Percentiles rank a stretch among this genome's conserved stretches.
These are phyloP conservation scores for Colletotrichum cuscutae DNA, from an alignment of 2,329 filamentous ascomycete species.

Conservation along the genomic window DNA sequence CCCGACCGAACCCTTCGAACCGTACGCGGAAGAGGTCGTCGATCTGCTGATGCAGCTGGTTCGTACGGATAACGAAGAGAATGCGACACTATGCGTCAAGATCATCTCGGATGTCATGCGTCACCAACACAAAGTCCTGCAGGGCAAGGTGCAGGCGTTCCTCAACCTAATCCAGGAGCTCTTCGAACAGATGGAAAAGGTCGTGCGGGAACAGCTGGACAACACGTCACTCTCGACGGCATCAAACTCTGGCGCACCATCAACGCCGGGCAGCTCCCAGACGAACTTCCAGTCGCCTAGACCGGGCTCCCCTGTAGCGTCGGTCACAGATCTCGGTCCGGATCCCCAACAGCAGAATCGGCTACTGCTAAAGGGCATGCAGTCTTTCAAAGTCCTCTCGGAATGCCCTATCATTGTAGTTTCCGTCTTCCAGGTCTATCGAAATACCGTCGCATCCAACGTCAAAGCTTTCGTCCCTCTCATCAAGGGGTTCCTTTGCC, in stretches of 20 bases:
- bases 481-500: slow-evolving; percentile 88
- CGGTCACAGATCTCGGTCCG: slow-evolving; percentile 81
- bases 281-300: slow-evolving; percentile 87
- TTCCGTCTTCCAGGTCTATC: slow-evolving; percentile 95
- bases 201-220: slow-evolving; percentile 95
- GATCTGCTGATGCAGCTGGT: slow-evolving; percentile 91
- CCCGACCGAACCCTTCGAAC: slow-evolving; percentile 84
- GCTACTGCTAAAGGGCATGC: slow-evolving; percentile 90
- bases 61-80: slow-evolving; percentile 95
- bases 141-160: slow-evolving; percentile 86
- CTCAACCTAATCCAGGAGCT: slow-evolving; percentile 93
- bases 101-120: slow-evolving; percentile 97
- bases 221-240: slow-evolving; percentile 69
- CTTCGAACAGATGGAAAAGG: slow-evolving; percentile 93
- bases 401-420: slow-evolving; percentile 99
- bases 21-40: slow-evolving; percentile 87
- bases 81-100: slow-evolving; percentile 98
- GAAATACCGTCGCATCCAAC: slow-evolving; percentile 80
- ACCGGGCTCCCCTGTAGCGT: slow-evolving; percentile 88
- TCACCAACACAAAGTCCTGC: slow-evolving; percentile 85
- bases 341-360: slow-evolving; percentile 85
- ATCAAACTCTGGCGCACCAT: slow-evolving; percentile 68
- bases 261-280: slow-evolving; percentile 72
- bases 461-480: slow-evolving; percentile 92
- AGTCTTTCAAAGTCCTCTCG: slow-evolving; percentile 97